These are phyloP conservation scores for Plectosphaerella plurivora DNA, from an alignment of 2,329 filamentous ascomycete genomes.

Conservation along the genomic window DNA sequence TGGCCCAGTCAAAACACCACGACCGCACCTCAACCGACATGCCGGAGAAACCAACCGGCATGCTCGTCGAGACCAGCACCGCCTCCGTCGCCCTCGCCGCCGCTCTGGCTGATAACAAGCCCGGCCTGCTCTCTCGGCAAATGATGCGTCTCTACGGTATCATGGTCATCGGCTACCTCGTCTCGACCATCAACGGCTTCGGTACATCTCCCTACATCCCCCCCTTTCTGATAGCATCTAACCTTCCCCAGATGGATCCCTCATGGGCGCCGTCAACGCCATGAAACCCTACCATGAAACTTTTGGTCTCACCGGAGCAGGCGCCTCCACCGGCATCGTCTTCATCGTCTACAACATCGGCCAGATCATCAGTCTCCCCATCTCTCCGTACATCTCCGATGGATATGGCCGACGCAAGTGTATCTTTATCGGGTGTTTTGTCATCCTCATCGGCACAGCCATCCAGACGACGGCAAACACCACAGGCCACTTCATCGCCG, in stretches of 20 bases:
- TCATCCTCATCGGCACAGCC: constrained; percentile 43
- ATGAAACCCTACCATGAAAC: constrained; percentile 41
- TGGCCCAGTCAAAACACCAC: neutral
- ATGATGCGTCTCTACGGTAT: constrained; percentile 26
- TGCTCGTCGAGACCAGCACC: constrained; percentile 27
- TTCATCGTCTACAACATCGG: constrained; percentile 44
- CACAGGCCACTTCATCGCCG: constrained; percentile 38
- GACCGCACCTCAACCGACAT: neutral
- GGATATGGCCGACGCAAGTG: constrained; percentile 43
- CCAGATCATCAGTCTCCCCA: constrained; percentile 42
- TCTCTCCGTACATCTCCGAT: constrained; percentile 43
- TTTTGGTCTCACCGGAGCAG: constrained; percentile 36
- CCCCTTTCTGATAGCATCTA: neutral
- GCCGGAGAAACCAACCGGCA: constrained; percentile 15
- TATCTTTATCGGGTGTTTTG: constrained; percentile 43
- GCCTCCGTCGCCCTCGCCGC: constrained; percentile 30
- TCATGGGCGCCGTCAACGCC: constrained; percentile 34
- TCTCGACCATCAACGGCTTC: constrained; percentile 24
- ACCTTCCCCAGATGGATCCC: constrained; percentile 34
- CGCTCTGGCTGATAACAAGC: constrained; percentile 27
- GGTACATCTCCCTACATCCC: constrained; percentile 9
- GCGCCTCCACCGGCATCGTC: constrained; percentile 37
- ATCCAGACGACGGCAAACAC: constrained; percentile 34
- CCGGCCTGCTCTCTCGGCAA: constrained; percentile 23
- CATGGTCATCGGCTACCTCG: constrained; percentile 19